phyloP scores from a whole-genome alignment of 2,329 filamentous ascomycete species.

The Nemania sp. region DNA sequence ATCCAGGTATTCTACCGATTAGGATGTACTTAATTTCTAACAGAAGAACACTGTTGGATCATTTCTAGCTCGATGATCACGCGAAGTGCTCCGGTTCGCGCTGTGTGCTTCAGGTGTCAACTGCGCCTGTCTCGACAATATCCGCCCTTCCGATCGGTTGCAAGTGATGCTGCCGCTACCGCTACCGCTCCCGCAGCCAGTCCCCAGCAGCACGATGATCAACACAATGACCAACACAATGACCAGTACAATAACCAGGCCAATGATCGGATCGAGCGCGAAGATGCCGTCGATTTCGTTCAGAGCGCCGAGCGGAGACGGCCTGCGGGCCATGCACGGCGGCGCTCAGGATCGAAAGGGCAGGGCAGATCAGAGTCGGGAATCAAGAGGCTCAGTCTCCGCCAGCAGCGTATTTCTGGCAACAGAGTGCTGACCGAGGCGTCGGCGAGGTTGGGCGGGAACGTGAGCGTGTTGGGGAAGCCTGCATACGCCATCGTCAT shows the following conservation, averaged over 20 bases:
- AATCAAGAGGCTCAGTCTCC: conserved; percentile 17
- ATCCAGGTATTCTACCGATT: too few relatives aligned
- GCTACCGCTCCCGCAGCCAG: neutral
- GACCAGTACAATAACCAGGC: neutral
- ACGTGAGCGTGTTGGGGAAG: conserved; percentile 44
- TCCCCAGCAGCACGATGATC: neutral
- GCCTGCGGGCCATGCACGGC: too few relatives aligned
- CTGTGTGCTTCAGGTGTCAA: conserved; percentile 46
- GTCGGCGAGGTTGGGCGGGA: conserved; percentile 32
- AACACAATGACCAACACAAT: too few relatives aligned
- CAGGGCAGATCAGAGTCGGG: neutral
- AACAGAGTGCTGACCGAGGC: conserved; percentile 33
- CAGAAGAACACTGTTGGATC: neutral
- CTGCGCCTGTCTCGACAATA: conserved; percentile 38
- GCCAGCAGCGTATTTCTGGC: conserved; percentile 30
- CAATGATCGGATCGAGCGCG: neutral
- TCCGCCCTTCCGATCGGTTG: conserved; percentile 8
- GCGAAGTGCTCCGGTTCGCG: conserved; percentile 38
- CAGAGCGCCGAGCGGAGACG: too few relatives aligned
- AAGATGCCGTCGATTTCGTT: neutral
- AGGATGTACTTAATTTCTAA: too few relatives aligned
- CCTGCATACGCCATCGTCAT: conserved; percentile 53
- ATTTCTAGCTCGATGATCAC: conserved; percentile 43
- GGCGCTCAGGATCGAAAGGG: neutral
- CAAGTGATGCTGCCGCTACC: conserved; percentile 18